Percentiles rank a stretch among this genome's conserved stretches.
Evolutionary conservation across 352 stramenopile species (phyloP).

Genomic region (Pseudoperonospora humuli): DNA sequence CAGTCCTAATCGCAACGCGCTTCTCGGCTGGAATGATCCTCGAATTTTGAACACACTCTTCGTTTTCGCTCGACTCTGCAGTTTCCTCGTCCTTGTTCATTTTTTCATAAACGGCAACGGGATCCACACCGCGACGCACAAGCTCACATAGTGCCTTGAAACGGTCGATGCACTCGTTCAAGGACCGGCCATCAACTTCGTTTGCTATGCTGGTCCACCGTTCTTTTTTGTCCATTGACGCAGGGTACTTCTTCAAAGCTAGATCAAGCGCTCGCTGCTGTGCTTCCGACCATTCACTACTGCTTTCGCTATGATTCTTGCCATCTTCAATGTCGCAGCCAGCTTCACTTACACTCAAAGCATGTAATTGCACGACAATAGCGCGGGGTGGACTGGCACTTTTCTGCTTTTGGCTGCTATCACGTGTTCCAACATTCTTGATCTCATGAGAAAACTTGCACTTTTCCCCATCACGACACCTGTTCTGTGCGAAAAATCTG

Average conservation of each 20-base stretch:
- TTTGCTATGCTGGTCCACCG: slow-evolving; percentile 60
- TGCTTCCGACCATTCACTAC: slow-evolving; percentile 41
- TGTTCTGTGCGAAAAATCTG: slow-evolving; percentile 45
- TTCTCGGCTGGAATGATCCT: slow-evolving; percentile 43
- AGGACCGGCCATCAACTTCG: slow-evolving; percentile 50
- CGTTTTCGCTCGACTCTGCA: slow-evolving; percentile 6
- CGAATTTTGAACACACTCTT: slow-evolving; percentile 17
- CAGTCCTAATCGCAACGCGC: slow-evolving; percentile 46
- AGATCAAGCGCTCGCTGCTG: slow-evolving; percentile 62
- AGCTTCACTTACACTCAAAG: neutral
- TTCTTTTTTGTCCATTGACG: slow-evolving; percentile 60
- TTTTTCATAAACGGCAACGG: neutral
- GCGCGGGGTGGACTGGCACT: neutral
- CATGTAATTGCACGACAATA: slow-evolving; percentile 17
- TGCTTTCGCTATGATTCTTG: slow-evolving; percentile 5
- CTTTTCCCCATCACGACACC: slow-evolving; percentile 42
- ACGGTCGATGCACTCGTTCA: slow-evolving; percentile 81
- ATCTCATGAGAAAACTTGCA: slow-evolving; percentile 55
- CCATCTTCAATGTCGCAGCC: neutral
- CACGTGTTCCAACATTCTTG: slow-evolving; percentile 8
- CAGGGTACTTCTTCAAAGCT: slow-evolving; percentile 65
- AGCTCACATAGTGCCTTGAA: slow-evolving; percentile 59
- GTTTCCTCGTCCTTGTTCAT: slow-evolving; percentile 16
- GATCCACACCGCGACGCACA: slow-evolving; percentile 30
- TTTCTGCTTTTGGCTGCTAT: slow-evolving; percentile 1